phyloP scores from a whole-genome alignment of 306 rosid species.

The Castanopsis chinensis region DNA sequence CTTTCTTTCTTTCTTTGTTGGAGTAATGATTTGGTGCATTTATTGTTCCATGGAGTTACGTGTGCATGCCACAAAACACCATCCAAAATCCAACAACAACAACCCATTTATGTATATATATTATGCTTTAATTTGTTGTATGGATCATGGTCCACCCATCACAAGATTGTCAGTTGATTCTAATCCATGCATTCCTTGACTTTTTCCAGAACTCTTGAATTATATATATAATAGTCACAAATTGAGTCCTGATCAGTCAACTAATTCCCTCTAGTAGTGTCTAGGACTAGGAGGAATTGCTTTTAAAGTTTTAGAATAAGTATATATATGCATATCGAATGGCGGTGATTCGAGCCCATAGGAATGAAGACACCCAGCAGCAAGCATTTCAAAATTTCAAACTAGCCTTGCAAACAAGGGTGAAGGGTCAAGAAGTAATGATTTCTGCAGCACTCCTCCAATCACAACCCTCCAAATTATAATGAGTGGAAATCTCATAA shows the following conservation, averaged over 20 bases:
- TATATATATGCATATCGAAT: too few relatives aligned
- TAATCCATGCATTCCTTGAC: background rate
- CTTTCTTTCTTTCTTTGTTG: conserved; percentile 5
- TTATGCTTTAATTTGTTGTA: too few relatives aligned
- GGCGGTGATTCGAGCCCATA: too few relatives aligned
- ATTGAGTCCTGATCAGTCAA: too few relatives aligned
- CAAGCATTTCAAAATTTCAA: background rate
- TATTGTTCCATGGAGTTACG: conserved; percentile 37
- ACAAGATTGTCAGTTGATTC: conserved; percentile 13
- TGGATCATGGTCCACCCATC: conserved; percentile 7
- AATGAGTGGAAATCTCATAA: conserved; percentile 34
- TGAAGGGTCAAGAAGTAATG: conserved; percentile 40
- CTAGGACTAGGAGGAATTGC: too few relatives aligned
- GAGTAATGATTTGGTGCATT: conserved; percentile 60
- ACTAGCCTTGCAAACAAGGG: background rate
- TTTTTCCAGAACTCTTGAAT: too few relatives aligned
- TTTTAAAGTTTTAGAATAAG: too few relatives aligned
- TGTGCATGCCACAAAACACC: conserved; percentile 36
- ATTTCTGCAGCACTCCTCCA: conserved; percentile 22
- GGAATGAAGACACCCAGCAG: background rate
- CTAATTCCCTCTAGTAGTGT: too few relatives aligned
- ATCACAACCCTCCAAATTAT: conserved; percentile 48
- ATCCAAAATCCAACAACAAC: too few relatives aligned
- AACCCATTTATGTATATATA: too few relatives aligned
- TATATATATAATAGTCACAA: too few relatives aligned